Percentiles rank a stretch among this genome's conserved stretches.
phyloP scores from a whole-genome alignment of 768 basidiomycete genomes.

The Lactifluus hygrophoroides region DNA sequence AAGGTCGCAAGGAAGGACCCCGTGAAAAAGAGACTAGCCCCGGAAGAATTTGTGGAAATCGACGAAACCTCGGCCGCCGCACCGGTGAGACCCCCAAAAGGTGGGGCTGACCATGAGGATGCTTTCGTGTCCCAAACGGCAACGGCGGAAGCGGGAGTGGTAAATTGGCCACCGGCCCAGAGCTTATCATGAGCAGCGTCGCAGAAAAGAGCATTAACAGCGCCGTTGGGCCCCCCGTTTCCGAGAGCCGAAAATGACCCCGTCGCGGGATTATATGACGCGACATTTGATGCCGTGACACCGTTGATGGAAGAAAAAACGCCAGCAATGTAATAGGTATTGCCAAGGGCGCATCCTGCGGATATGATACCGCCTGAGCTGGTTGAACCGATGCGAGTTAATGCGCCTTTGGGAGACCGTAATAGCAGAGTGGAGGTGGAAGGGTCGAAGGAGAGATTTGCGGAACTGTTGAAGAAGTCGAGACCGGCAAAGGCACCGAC shows the following conservation, averaged over 20 bases:
- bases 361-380: conserved; percentile 70
- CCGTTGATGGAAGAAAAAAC: conserved; percentile 66
- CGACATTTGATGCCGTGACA: conserved; percentile 59
- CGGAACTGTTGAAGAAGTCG: conserved; percentile 57
- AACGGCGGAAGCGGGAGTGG: conserved; percentile 55
- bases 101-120: conserved; percentile 64
- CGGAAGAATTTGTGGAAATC: conserved; percentile 67
- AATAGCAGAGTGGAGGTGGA: conserved; percentile 63
- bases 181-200: conserved; percentile 55
- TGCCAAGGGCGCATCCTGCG: conserved; percentile 62
- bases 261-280: conserved; percentile 57
- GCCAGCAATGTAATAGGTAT: conserved; percentile 74
- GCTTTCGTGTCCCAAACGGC: conserved; percentile 62
- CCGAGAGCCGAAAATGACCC: conserved; percentile 54
- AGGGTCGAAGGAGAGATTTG: conserved; percentile 55
- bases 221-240: conserved; percentile 63
- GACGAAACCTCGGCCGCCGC: conserved; percentile 59
- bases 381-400: conserved; percentile 66
- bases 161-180: conserved; percentile 75
- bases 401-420: conserved; percentile 54
- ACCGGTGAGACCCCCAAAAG: conserved; percentile 77
- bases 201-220: conserved; percentile 68
- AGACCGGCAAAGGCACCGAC: conserved; percentile 86
- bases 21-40: conserved; percentile 71
- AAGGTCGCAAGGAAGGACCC: conserved; percentile 83